Percentiles rank a stretch among this genome's conserved stretches.
These are phyloP conservation scores for Pestalotiopsis sp. DNA, from an alignment of 2,329 filamentous ascomycete species.

Conservation along the genomic window DNA sequence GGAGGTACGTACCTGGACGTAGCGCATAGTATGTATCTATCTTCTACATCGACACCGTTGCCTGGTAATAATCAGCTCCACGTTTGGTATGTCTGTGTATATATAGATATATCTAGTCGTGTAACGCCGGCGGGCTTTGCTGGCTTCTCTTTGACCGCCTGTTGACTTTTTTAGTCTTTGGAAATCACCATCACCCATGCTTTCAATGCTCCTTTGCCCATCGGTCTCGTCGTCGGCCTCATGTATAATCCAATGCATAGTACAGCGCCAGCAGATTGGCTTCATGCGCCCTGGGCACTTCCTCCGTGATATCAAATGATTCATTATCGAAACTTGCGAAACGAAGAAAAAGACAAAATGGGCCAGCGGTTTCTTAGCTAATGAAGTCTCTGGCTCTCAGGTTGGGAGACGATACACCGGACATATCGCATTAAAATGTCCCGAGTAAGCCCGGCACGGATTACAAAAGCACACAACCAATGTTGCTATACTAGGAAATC, in stretches of 20 bases:
- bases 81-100: neutral
- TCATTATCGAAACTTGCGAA: neutral
- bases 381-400: no score
- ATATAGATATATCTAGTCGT: neutral
- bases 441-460: no score
- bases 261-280: neutral
- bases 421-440: no score
- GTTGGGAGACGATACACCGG: no score
- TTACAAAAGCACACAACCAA: no score
- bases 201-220: neutral
- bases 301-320: neutral
- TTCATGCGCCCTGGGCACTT: neutral
- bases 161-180: neutral
- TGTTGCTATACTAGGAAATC: no score
- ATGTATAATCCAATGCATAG: neutral
- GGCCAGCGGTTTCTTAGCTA: no score
- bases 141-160: neutral
- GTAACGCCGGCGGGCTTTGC: neutral
- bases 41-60: neutral
- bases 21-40: neutral
- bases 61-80: neutral
- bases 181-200: neutral
- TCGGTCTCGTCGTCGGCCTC: neutral
- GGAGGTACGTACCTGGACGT: neutral
- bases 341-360: no score